Percentiles rank a stretch among this genome's conserved stretches.
These are phyloP conservation scores for Rhododendron molle DNA, from an alignment of 148 eudicot species.

Conservation along the genomic window DNA sequence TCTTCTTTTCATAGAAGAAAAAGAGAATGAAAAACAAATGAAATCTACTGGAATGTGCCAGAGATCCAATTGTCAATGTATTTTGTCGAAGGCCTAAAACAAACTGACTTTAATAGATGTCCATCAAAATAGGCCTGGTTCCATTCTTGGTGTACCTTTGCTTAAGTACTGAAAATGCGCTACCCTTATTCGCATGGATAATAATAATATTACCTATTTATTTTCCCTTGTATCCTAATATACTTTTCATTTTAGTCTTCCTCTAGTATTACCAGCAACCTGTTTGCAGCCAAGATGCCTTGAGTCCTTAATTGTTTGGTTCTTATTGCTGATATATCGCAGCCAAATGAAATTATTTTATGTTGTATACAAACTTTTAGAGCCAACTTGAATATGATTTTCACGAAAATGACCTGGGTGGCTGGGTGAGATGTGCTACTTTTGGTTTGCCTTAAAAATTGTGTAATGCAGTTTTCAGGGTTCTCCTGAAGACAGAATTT, in stretches of 20 bases:
- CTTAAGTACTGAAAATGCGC: not conserved
- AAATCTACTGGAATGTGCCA: not conserved
- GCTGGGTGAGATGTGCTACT: constrained; percentile 2
- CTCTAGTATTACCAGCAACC: not conserved
- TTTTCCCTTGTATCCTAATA: not conserved
- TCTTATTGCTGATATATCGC: not conserved
- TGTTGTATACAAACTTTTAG: not conserved
- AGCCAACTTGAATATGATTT: not conserved
- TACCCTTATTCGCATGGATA: not conserved
- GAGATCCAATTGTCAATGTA: not conserved
- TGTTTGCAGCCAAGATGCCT: not conserved
- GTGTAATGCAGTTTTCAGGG: constrained; percentile 59
- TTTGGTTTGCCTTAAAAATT: not conserved
- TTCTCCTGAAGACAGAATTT: constrained; percentile 73
- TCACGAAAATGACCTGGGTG: not conserved
- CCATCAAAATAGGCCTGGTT: not conserved
- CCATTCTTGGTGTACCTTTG: not conserved
- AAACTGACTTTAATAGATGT: not conserved
- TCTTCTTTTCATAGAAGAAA: not conserved
- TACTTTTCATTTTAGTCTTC: not conserved
- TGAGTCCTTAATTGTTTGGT: not conserved
- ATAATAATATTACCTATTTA: not conserved
- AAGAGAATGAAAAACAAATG: not conserved
- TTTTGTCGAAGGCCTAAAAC: not conserved
- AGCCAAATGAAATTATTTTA: not conserved